Percentiles rank a stretch among this genome's conserved stretches.
Evolutionary conservation across 768 basidiomycete genomes (phyloP).

Genomic region (Auriscalpium microsporum): DNA sequence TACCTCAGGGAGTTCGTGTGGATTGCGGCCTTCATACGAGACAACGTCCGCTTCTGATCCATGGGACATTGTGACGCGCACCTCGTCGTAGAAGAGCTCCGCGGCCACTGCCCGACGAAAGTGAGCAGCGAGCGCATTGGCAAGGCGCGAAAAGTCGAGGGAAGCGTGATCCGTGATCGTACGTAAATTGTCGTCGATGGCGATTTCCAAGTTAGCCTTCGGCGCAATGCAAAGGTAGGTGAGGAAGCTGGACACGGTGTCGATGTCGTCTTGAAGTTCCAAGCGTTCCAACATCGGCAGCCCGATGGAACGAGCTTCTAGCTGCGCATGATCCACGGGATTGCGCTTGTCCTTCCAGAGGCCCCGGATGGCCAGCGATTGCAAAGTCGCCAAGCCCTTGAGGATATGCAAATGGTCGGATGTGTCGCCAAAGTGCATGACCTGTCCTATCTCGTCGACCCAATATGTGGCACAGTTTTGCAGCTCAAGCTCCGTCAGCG

Average conservation of each 20-base stretch:
- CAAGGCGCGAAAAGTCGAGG: no score
- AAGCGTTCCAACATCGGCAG: neutral
- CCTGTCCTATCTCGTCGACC: neutral
- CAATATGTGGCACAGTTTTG: neutral
- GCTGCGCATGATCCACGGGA: neutral
- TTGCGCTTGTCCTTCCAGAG: neutral
- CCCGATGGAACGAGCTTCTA: neutral
- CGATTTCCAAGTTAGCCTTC: no score
- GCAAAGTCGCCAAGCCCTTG: neutral
- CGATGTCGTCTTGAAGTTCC: neutral
- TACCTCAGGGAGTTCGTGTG: no score
- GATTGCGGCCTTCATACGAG: no score
- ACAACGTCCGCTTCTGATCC: no score
- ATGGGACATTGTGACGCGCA: no score
- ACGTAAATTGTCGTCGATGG: no score
- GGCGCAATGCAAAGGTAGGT: neutral
- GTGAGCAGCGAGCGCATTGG: no score
- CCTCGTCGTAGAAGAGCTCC: no score
- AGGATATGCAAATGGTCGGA: neutral
- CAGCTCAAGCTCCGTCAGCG: neutral
- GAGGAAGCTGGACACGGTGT: neutral
- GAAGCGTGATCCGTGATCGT: no score
- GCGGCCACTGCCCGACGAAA: no score
- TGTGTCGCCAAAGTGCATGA: neutral
- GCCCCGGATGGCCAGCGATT: neutral